Conservation (phyloP, 179 eudicot species). For the Sideroxylon spinosum region DNA sequence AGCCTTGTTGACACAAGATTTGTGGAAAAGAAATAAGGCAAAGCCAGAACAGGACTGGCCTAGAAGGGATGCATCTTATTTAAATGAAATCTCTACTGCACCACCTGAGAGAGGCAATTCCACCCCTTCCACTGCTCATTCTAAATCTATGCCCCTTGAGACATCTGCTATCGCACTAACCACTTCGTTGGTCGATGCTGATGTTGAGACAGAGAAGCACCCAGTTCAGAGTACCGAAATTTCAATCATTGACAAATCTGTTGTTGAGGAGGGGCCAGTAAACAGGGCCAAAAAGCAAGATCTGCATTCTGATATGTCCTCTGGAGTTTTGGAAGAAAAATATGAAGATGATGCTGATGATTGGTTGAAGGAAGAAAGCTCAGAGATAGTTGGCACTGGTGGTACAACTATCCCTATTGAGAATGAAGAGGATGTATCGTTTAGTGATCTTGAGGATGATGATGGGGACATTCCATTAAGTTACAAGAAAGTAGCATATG, state of each 20-base stretch:
- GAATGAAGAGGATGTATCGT: conserved; percentile 73
- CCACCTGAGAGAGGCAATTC: conserved; percentile 36
- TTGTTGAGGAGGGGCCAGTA: conserved; percentile 40
- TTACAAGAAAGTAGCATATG: conserved; percentile 31
- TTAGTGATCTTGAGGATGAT: conserved; percentile 94
- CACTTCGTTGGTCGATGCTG: conserved; percentile 22
- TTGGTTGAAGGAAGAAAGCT: conserved; percentile 76
- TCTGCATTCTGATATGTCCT: conserved; percentile 22
- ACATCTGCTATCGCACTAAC: conserved; percentile 16
- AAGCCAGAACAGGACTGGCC: conserved; percentile 19
- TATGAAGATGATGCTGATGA: conserved; percentile 75
- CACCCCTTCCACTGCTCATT: conserved; percentile 24
- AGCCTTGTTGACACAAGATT: conserved; percentile 55
- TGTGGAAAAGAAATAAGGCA: conserved; percentile 31
- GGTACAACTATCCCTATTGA: conserved; percentile 40
- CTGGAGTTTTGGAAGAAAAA: conserved; percentile 24
- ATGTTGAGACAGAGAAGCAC: conserved; percentile 53
- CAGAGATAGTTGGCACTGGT: conserved; percentile 38
- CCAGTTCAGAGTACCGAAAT: conserved; percentile 35
- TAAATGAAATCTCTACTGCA: conserved; percentile 23
- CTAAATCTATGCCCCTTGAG: conserved; percentile 19
- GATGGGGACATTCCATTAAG: conserved; percentile 46
- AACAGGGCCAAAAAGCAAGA: conserved; percentile 21
- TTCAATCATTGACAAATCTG: conserved; percentile 58
- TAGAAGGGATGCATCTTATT: conserved; percentile 8